Evolutionary conservation across 768 basidiomycete species (phyloP), one percentile per base, ranked within the genome.

Genomic region (Mycena vitilis): DNA sequence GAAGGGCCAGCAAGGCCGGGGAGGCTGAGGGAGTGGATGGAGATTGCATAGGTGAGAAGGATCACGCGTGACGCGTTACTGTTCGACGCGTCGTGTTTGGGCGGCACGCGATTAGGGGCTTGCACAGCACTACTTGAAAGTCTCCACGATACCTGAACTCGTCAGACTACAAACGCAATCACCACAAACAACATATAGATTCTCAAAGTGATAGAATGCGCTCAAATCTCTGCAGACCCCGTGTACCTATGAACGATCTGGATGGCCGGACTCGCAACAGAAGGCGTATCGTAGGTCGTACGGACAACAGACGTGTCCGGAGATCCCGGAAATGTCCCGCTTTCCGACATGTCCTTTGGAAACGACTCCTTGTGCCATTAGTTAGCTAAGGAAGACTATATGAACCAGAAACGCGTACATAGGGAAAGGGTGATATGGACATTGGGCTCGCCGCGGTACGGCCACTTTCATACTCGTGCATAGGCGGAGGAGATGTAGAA

Each of bases 181-280:
- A 30, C 5, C 30, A 30, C 30, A 30, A 30, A 30, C 30, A 30
- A 30, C 30, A 30, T 30, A 2, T 30, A 30, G 30, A 30, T 30
- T 30, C 5, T 30, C 30, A 30, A 30, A 30, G 30, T 30, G 5
- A 30, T 30, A 30, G 30, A 30, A 30, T 30, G 30, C 30, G 30
- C 30, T 30, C 30, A 81, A 59, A 81, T 66, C 61, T 81, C 80
- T 20, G 80, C 73, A 42, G 75, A 78, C 40, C 78, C 79, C 44
- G 73, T 75, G 60, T 79, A 81, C 15, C 76, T 74, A 13, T 74
- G 72, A 5, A 76, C 65, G 45, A 73, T 37, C 58, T 74, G 44
- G 61, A 75, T 36, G 54, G 73, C 58, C 15, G 74, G 76, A 20
- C 77, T 79, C 13, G 79, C 63, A 13, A 75, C 73, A 55, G 65